Evolutionary conservation across 2,329 filamentous ascomycete species (phyloP), one percentile per base, ranked within the genome.

Genomic region (Beauveria pseudobassiana): DNA sequence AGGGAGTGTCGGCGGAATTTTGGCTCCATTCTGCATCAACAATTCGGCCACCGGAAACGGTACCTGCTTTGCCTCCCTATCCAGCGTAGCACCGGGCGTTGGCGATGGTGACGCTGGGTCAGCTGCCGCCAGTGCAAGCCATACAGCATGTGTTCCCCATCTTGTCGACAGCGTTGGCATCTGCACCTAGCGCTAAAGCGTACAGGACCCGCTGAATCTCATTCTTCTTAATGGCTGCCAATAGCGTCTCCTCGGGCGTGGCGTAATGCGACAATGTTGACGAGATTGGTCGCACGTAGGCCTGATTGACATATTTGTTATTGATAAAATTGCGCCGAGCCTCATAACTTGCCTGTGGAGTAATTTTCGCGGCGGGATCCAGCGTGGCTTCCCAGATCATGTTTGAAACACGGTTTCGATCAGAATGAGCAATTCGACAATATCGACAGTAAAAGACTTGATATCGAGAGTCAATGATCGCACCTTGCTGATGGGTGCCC

Each of bases 401-500:
- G 75, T 99, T 99, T 68, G 93, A 95, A 57, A 97, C 87, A 56
- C 93, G 86, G 73, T 99, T 99, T 64, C 96, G 65, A 99, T 87
- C 63, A 93, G 87, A 62, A 97, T 80, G 48, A 99, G 82, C 53
- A 99, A 83, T 72, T 99, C 96, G 73, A 99, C 89, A 72, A 98
- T 96, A 78, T 99, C 96, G 68, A 90, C 88, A 3, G 95, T 98
- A 73, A 99, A 99, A 0, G 93, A 97, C 59, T 90, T 93, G 67
- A 96, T 96, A 72, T 99, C 95, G 48, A 99, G 82, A 0, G 95
- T 99, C 48, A 99, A 82, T 14, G 95, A 98, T 59, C 95, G 89
- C 46, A 99, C 87, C 77, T 99, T 99, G 74, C 92, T 96, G 71
- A 99, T 97, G 95, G 1, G 95, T 99, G 14, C 95, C 95, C 3